phyloP scores from a whole-genome alignment of 768 basidiomycete species.

The Rhodocollybia butyracea region DNA sequence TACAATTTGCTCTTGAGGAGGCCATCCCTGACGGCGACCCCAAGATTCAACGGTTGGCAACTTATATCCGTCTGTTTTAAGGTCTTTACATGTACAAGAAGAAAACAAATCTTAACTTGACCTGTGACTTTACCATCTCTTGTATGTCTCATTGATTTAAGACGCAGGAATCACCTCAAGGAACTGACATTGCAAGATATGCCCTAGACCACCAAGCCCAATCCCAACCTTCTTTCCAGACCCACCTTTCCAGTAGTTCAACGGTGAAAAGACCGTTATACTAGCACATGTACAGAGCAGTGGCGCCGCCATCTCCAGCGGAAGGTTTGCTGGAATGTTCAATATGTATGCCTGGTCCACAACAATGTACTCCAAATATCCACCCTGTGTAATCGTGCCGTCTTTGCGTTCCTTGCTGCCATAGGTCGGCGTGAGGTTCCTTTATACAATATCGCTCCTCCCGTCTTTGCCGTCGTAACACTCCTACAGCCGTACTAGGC shows the following conservation, averaged over 20 bases:
- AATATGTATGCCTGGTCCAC: constrained; percentile 55
- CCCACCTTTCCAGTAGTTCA: constrained; percentile 44
- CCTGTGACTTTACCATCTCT: constrained; percentile 7
- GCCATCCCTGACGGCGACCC: no score
- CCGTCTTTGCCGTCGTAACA: constrained; percentile 47
- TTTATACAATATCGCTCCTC: constrained; percentile 46
- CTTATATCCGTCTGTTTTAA: no score
- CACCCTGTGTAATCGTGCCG: constrained; percentile 38
- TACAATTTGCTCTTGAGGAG: no score
- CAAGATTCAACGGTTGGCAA: no score
- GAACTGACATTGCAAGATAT: neutral
- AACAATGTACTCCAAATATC: constrained; percentile 46
- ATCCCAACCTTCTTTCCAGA: constrained; percentile 65
- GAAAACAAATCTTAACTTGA: constrained; percentile 7
- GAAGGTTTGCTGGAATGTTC: constrained; percentile 51
- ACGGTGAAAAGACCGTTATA: constrained; percentile 58
- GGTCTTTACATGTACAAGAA: no score
- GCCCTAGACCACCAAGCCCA: constrained; percentile 60
- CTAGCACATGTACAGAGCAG: constrained; percentile 69
- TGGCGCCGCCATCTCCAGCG: constrained; percentile 52
- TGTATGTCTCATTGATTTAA: constrained; percentile 2
- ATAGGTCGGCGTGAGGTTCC: constrained; percentile 30
- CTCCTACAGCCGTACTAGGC: constrained; percentile 51
- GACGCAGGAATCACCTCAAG: constrained; percentile 1
- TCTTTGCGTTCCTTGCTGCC: constrained; percentile 38